These are phyloP conservation scores for Solanum hybrid DNA, from an alignment of 305 asterid genomes.

Conservation along the genomic window DNA sequence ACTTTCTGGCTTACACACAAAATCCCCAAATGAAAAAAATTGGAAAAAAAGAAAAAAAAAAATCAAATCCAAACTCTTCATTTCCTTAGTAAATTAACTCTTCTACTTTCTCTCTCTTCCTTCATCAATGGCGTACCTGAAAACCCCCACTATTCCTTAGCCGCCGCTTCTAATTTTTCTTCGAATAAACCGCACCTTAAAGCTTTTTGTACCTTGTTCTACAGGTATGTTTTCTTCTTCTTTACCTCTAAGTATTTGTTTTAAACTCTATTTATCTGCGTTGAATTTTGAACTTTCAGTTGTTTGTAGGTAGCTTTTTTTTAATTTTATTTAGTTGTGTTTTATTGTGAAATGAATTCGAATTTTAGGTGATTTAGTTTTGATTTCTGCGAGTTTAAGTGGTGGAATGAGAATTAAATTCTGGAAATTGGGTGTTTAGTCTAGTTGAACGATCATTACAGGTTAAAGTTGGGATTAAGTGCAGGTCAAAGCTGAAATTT, in stretches of 20 bases:
- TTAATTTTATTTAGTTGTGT: too few relatives aligned
- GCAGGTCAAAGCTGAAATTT: neutral
- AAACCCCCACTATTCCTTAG: constrained; percentile 47
- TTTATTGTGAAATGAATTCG: neutral
- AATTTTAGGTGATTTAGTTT: neutral
- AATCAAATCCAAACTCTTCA: constrained; percentile 25
- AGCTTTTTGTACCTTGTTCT: neutral
- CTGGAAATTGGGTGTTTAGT: neutral
- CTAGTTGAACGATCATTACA: neutral
- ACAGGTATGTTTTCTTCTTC: neutral
- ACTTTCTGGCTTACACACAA: constrained; percentile 7
- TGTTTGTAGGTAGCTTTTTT: neutral
- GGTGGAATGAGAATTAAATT: neutral
- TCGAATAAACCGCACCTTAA: constrained; percentile 11
- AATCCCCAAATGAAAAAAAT: neutral
- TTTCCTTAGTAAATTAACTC: neutral
- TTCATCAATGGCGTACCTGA: constrained; percentile 38
- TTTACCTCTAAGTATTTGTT: neutral
- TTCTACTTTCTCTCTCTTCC: constrained; percentile 17
- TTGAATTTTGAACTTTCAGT: neutral
- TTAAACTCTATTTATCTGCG: neutral
- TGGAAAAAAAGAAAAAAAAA: constrained; percentile 1
- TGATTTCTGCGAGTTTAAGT: neutral
- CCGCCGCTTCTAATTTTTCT: constrained; percentile 48
- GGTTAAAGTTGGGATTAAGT: neutral